phyloP scores from a whole-genome alignment of 192 early-diverging fungal genomes.

The Kickxella alabastrina region DNA sequence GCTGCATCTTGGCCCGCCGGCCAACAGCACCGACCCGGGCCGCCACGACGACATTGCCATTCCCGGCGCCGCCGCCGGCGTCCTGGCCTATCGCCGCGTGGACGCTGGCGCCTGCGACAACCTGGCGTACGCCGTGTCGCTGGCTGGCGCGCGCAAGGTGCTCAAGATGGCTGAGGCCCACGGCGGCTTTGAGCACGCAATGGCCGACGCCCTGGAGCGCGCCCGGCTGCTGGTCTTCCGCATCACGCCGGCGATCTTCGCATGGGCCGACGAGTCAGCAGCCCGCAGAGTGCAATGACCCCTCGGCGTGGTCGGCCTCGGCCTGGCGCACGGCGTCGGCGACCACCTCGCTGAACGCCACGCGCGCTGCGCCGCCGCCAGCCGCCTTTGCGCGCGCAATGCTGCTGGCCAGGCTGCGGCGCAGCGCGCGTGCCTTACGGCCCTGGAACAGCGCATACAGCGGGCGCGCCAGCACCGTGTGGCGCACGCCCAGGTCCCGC shows the following conservation, averaged over 20 bases:
- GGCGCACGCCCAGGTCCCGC: slow-evolving; percentile 14
- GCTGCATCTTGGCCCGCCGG: slow-evolving; percentile 39
- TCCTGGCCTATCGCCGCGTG: slow-evolving; percentile 38
- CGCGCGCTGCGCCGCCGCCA: neutral
- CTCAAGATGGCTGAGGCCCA: slow-evolving; percentile 37
- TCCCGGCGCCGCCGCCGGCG: slow-evolving; percentile 6
- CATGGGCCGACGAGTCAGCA: neutral
- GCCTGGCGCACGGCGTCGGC: neutral
- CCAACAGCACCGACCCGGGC: slow-evolving; percentile 46
- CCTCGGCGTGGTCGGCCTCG: neutral
- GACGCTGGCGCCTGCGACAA: slow-evolving; percentile 49
- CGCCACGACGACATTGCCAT: slow-evolving; percentile 43
- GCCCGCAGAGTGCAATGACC: too few relatives aligned
- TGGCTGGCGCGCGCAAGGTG: slow-evolving; percentile 37
- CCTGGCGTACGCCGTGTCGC: slow-evolving; percentile 47
- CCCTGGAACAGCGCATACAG: slow-evolving; percentile 37
- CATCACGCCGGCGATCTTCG: slow-evolving; percentile 13
- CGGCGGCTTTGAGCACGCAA: slow-evolving; percentile 46
- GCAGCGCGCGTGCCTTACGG: slow-evolving; percentile 25
- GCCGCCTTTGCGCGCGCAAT: slow-evolving; percentile 1
- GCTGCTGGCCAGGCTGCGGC: slow-evolving; percentile 10
- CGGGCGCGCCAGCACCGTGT: slow-evolving; percentile 37
- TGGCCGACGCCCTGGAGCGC: slow-evolving; percentile 31
- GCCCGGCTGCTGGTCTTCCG: slow-evolving; percentile 44
- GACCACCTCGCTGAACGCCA: slow-evolving; percentile 12